Percentiles rank a stretch among this genome's conserved stretches.
Conservation (phyloP, 1,284 basidiomycete species). For the Mycosarcoma maydis region DNA sequence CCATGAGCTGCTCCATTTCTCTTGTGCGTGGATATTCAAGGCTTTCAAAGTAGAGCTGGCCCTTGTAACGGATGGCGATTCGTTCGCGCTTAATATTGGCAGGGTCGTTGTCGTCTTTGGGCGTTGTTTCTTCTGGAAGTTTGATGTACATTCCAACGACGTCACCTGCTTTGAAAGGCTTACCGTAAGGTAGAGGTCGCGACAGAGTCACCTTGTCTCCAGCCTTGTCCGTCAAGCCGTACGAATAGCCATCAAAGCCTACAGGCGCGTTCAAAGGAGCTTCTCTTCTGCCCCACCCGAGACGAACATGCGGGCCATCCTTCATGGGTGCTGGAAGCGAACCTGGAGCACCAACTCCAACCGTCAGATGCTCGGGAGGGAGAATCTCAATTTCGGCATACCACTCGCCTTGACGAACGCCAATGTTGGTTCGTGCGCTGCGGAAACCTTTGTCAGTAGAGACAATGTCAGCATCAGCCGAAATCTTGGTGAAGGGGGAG, state of each 20-base stretch:
- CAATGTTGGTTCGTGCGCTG: conserved; percentile 86
- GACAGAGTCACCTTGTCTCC: conserved; percentile 90
- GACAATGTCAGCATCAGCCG: conserved; percentile 80
- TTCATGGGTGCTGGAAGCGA: conserved; percentile 49
- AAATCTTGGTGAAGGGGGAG: conserved; percentile 75
- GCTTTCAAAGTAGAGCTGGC: conserved; percentile 95
- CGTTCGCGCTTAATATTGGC: conserved; percentile 60
- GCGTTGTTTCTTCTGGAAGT: conserved; percentile 72
- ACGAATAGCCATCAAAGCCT: conserved; percentile 92
- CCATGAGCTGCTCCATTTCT: conserved; percentile 81
- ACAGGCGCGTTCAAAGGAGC: conserved; percentile 90
- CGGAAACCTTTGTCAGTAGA: conserved; percentile 89
- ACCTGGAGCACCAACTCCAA: conserved; percentile 68
- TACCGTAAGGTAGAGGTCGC: conserved; percentile 77
- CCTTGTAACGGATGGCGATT: conserved; percentile 86
- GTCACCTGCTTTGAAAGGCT: conserved; percentile 80
- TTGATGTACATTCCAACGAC: conserved; percentile 92
- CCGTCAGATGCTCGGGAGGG: conserved; percentile 68
- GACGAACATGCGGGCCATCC: conserved; percentile 80
- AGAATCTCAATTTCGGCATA: conserved; percentile 90
- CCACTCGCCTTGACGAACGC: conserved; percentile 89
- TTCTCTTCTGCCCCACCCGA: conserved; percentile 92
- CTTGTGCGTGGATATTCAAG: conserved; percentile 89
- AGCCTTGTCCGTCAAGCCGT: conserved; percentile 87
- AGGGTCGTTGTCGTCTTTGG: conserved; percentile 38